Evolutionary conservation across 768 basidiomycete genomes (phyloP), one percentile per base, ranked within the genome.

Genomic region (Suillus discolor): DNA sequence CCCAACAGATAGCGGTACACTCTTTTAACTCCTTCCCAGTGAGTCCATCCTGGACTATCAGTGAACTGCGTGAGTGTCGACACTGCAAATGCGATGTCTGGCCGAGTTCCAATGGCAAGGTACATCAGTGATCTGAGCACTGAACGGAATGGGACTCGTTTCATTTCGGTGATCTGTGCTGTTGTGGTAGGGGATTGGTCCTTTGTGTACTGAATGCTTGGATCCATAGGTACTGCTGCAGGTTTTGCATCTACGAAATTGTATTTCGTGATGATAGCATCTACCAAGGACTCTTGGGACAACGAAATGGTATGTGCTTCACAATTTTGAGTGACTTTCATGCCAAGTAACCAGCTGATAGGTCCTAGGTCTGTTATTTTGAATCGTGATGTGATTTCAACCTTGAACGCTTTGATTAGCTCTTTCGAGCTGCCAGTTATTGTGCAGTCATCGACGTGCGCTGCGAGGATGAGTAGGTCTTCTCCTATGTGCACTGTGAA

Each of bases 261-360:
- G 66, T 63, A 69, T 12, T 69, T 68, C 0, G 23, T 2, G 0
- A 68, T 7, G 3, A 69, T 69, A 0, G 62, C 47, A 0, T 70
- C 42, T 4, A 68, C 36, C 6, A 63, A 68, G 0, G 61, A 28
- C 20, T 68, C 51, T 18, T 69, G 65, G 0, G 62, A 68, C 0
- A 68, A 2, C 6, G 60, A 45, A 0, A 68, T 62, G 0, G 41
- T 41, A 15, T 6, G 6, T 15, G 41, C 41, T 15, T 41, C 41
- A 2, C 18, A 23, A 28, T 70, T 31, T 0, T 13, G 6, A 0
- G 20, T 67, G 1, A 70, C 66, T 16, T 69, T 64, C 62, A 71
- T 67, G 0, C 65, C 28, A 0, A 71, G 61, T 0, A 71, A 38
- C 71, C 67, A 69, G 31, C 55, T 66, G 23, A 71, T 69, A 0